These are phyloP conservation scores for Barbarea vulgaris DNA, from an alignment of 345 rosid species.

Conservation along the genomic window DNA sequence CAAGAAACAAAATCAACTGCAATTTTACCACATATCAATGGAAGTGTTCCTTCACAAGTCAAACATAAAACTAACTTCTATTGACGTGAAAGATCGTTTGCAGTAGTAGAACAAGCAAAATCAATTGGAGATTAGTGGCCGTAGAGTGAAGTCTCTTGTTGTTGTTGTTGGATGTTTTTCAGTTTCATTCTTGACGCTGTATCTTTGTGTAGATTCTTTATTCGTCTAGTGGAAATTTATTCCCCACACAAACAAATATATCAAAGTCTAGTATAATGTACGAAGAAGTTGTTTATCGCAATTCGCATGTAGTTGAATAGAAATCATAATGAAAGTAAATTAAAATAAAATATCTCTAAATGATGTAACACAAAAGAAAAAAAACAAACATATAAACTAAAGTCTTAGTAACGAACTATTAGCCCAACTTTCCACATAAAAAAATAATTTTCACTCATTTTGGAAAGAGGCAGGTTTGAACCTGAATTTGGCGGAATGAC, in stretches of 20 bases:
- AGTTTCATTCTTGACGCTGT: constrained; percentile 12
- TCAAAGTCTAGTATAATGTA: neutral
- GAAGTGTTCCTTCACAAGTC: neutral
- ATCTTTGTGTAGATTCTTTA: neutral
- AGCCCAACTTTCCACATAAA: too few relatives aligned
- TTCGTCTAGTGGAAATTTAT: neutral
- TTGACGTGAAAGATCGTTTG: neutral
- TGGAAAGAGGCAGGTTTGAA: too few relatives aligned
- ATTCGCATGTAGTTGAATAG: too few relatives aligned
- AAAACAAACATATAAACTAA: too few relatives aligned
- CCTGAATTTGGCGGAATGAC: too few relatives aligned
- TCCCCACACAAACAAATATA: neutral
- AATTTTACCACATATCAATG: neutral
- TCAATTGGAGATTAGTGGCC: constrained; percentile 3
- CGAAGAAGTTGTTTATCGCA: too few relatives aligned
- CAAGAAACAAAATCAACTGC: neutral
- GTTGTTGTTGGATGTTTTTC: constrained; percentile 2
- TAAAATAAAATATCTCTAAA: too few relatives aligned
- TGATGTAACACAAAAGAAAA: too few relatives aligned
- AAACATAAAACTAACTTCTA: constrained; percentile 20
- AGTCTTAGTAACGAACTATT: too few relatives aligned
- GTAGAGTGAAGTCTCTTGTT: neutral
- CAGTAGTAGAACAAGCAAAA: neutral
- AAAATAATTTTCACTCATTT: too few relatives aligned
- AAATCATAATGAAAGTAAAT: too few relatives aligned